These are phyloP conservation scores for Strigomonas culicis DNA, from an alignment of 208 protist genomes.

Conservation along the genomic window DNA sequence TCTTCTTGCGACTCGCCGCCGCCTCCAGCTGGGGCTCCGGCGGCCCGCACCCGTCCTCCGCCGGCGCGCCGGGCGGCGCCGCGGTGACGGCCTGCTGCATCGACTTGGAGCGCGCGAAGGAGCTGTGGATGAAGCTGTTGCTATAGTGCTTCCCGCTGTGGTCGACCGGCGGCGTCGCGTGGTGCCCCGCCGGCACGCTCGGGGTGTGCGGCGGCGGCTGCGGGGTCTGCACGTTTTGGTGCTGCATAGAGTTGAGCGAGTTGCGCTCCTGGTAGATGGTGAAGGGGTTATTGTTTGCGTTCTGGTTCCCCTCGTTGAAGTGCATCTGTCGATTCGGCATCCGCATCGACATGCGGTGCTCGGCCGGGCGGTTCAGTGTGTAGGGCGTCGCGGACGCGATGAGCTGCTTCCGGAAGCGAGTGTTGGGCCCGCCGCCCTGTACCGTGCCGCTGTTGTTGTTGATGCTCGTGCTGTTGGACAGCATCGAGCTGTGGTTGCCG, in stretches of 20 bases:
- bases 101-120: not conserved
- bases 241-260: not conserved
- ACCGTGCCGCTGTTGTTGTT: constrained; percentile 2
- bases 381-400: constrained; percentile 18
- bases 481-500: not conserved
- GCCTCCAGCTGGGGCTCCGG: not conserved
- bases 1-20: not conserved
- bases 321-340: not conserved
- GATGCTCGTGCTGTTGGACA: not conserved
- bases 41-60: too few relatives aligned
- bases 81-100: not conserved
- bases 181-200: too few relatives aligned
- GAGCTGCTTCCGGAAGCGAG: constrained; percentile 7
- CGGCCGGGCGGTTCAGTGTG: constrained; percentile 20
- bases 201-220: not conserved
- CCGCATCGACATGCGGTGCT: constrained; percentile 19
- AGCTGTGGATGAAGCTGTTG: not conserved
- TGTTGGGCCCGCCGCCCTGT: not conserved
- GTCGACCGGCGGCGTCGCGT: not conserved
- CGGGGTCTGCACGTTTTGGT: not conserved
- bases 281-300: not conserved
- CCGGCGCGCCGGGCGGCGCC: too few relatives aligned
- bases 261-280: not conserved
- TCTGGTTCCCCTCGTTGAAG: not conserved
- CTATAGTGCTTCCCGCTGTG: not conserved